Conservation (phyloP, 768 basidiomycete species). For the Collybiopsis confluens region DNA sequence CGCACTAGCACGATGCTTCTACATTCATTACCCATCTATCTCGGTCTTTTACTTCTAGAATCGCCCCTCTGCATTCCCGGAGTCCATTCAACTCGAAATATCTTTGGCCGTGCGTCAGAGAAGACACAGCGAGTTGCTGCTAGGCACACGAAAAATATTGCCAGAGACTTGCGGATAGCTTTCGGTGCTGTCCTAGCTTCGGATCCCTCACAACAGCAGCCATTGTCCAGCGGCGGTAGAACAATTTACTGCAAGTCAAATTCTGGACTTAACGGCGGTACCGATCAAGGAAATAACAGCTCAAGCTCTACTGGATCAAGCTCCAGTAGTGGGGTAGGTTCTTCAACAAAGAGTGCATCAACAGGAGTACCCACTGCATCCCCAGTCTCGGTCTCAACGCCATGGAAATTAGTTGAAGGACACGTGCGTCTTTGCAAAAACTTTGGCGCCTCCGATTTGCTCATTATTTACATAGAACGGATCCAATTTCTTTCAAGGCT, state of each 20-base stretch:
- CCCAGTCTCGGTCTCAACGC: slow-evolving; percentile 36
- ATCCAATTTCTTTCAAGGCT: slow-evolving; percentile 75
- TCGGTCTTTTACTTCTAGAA: slow-evolving; percentile 32
- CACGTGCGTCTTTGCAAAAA: slow-evolving; percentile 40
- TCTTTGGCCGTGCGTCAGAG: slow-evolving; percentile 39
- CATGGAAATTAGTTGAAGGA: slow-evolving; percentile 55
- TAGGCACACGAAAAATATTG: slow-evolving; percentile 56
- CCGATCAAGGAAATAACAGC: slow-evolving; percentile 14
- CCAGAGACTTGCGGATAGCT: slow-evolving; percentile 65
- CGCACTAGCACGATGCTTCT: slow-evolving; percentile 21
- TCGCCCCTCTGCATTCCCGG: background rate
- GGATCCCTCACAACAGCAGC: background rate
- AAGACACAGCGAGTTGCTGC: slow-evolving; percentile 51
- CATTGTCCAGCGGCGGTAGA: slow-evolving; percentile 20
- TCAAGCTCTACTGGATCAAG: slow-evolving; percentile 19
- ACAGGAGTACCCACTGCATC: slow-evolving; percentile 18
- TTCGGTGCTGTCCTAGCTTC: slow-evolving; percentile 51
- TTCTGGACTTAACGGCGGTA: slow-evolving; percentile 9
- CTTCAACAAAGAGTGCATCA: slow-evolving; percentile 6
- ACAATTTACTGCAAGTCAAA: slow-evolving; percentile 42
- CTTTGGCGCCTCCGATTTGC: background rate
- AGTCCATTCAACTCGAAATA: slow-evolving; percentile 14
- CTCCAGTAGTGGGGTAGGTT: slow-evolving; percentile 16
- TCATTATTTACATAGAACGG: slow-evolving; percentile 42
- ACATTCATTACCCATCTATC: slow-evolving; percentile 28